Conservation (phyloP, 2,329 filamentous ascomycete species). For the Fusarium sublunatum region DNA sequence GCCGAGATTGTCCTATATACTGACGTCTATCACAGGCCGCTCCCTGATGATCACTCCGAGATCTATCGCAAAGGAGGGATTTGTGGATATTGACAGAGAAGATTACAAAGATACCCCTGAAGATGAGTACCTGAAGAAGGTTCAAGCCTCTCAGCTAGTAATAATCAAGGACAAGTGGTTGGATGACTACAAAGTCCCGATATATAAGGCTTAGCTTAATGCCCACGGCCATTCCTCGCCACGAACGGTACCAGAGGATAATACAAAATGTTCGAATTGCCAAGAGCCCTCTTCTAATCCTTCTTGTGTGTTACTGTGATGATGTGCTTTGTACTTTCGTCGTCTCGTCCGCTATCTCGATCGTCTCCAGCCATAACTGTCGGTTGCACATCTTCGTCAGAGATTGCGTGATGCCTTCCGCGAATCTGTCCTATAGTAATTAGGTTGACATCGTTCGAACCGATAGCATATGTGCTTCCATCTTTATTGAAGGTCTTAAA, state of each 20-base stretch:
- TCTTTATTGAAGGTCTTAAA: conserved; percentile 9
- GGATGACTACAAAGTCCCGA: conserved; percentile 31
- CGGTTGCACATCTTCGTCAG: neutral
- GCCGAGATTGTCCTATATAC: neutral
- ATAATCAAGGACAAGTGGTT: conserved; percentile 40
- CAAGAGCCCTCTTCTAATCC: no score
- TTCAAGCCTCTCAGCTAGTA: conserved; percentile 27
- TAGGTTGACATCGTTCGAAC: conserved; percentile 6
- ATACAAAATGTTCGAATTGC: no score
- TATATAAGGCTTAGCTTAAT: conserved; percentile 18
- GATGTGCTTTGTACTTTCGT: conserved; percentile 22
- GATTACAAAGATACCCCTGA: conserved; percentile 34
- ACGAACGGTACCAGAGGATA: no score
- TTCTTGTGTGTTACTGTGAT: conserved; percentile 9
- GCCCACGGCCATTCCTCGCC: no score
- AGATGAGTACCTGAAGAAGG: conserved; percentile 33
- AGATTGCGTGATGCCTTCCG: conserved; percentile 3
- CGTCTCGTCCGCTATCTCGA: conserved; percentile 7
- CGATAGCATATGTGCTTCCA: neutral
- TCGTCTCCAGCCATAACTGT: conserved; percentile 1
- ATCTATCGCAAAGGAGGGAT: conserved; percentile 32
- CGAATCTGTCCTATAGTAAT: conserved; percentile 17
- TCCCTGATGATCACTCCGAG: conserved; percentile 40
- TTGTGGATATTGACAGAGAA: conserved; percentile 37
- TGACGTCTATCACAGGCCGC: conserved; percentile 18